These are phyloP conservation scores for Ustilago nuda DNA, from an alignment of 1,284 basidiomycete genomes.

Conservation along the genomic window DNA sequence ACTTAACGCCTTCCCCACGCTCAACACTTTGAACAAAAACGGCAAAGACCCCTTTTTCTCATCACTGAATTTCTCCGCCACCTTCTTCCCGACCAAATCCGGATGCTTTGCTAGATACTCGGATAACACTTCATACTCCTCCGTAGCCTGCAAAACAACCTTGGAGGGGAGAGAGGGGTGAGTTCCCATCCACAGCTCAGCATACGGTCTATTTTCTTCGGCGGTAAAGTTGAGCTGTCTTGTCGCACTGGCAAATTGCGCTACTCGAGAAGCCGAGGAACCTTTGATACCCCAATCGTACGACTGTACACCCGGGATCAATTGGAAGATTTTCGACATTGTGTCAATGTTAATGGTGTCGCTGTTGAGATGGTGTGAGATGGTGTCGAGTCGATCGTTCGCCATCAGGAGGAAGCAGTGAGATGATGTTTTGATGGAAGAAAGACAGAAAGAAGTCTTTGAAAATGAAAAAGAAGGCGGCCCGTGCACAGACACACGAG, in stretches of 20 bases:
- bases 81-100: conserved; percentile 49
- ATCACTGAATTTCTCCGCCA: conserved; percentile 34
- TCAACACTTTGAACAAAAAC: conserved; percentile 72
- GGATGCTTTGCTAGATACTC: conserved; percentile 48
- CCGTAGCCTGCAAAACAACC: conserved; percentile 64
- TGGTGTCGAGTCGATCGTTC: conserved; percentile 2
- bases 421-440: neutral
- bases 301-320: conserved; percentile 66
- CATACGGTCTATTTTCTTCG: conserved; percentile 56
- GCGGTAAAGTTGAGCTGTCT: conserved; percentile 38
- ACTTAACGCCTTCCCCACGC: conserved; percentile 91
- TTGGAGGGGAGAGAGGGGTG: conserved; percentile 88
- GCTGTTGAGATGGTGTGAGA: conserved; percentile 14
- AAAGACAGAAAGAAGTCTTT: neutral
- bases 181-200: conserved; percentile 91
- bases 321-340: conserved; percentile 38
- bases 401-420: neutral
- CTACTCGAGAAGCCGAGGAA: conserved; percentile 45
- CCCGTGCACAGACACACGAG: too few species aligned
- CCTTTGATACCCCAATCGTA: conserved; percentile 68
- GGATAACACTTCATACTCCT: conserved; percentile 28
- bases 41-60: conserved; percentile 52
- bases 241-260: conserved; percentile 56
- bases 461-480: neutral
- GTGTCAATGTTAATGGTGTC: neutral